Evolutionary conservation across 2,329 filamentous ascomycete genomes (phyloP).

Genomic region (Blumeriella jaapii): DNA sequence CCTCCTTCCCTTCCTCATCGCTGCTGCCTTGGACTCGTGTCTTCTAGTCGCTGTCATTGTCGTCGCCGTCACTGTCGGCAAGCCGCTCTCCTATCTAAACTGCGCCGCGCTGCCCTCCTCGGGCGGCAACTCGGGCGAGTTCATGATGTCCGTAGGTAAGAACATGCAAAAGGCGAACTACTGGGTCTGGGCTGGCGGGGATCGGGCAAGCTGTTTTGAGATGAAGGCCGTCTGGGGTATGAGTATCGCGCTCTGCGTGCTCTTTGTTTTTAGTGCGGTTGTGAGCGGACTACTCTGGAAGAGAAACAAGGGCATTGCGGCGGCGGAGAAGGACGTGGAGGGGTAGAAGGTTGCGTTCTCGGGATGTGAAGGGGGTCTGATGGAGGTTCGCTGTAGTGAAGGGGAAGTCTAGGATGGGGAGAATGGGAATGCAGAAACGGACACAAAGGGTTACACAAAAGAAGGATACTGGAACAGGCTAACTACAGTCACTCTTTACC

Average conservation of each 20-base stretch:
- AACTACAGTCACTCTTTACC: no score
- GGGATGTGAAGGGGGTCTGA: no score
- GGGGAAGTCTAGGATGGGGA: no score
- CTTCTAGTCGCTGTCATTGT: slow-evolving; percentile 70
- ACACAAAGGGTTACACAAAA: no score
- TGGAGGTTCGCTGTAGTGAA: no score
- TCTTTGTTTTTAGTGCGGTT: slow-evolving; percentile 54
- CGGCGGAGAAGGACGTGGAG: slow-evolving; percentile 17
- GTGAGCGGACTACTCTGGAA: slow-evolving; percentile 48
- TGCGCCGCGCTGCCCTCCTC: slow-evolving; percentile 44
- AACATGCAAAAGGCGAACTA: slow-evolving; percentile 34
- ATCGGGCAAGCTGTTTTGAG: slow-evolving; percentile 61
- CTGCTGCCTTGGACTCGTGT: slow-evolving; percentile 51
- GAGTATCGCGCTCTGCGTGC: slow-evolving; percentile 63
- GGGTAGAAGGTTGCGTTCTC: no score
- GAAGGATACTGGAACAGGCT: no score
- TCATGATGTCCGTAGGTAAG: slow-evolving; percentile 33
- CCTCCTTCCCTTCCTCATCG: slow-evolving; percentile 63
- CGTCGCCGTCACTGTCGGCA: slow-evolving; percentile 65
- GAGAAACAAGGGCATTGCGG: slow-evolving; percentile 11
- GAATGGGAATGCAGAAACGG: no score
- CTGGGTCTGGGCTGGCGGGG: slow-evolving; percentile 39
- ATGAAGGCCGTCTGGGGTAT: slow-evolving; percentile 84
- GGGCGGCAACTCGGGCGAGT: slow-evolving; percentile 32
- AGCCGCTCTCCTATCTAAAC: slow-evolving; percentile 66